Conservation (phyloP, 192 early-diverging fungal species). For the Backusella circina region DNA sequence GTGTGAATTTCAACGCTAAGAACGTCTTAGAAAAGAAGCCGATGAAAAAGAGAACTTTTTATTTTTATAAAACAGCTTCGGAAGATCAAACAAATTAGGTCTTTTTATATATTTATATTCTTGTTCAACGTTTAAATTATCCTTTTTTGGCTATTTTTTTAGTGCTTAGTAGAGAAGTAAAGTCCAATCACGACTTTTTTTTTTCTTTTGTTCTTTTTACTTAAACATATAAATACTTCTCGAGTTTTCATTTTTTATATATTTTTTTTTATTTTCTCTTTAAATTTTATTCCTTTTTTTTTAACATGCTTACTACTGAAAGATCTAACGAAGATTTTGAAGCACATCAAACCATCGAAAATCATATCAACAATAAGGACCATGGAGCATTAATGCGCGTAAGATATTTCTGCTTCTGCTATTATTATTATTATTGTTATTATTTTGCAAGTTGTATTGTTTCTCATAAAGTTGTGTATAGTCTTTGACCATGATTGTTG, state of each 20-base stretch:
- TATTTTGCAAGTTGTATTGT: too few species aligned
- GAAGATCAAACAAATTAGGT: background rate
- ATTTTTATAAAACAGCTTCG: background rate
- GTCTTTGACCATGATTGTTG: constrained; percentile 10
- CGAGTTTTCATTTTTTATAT: background rate
- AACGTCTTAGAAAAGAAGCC: background rate
- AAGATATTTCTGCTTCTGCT: too few species aligned
- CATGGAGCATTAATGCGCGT: constrained; percentile 19
- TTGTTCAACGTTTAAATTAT: background rate
- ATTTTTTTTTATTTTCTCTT: background rate
- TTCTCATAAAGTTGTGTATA: background rate
- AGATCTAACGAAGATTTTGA: background rate
- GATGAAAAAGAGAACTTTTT: background rate
- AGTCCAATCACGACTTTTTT: background rate
- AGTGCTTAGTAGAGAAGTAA: background rate
- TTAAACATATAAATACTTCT: background rate
- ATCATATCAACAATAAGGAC: constrained; percentile 15
- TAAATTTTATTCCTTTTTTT: background rate
- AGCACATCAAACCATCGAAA: background rate
- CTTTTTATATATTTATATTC: background rate
- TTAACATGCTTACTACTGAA: background rate
- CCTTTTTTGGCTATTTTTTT: background rate
- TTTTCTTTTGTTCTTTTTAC: background rate
- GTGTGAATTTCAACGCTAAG: background rate
- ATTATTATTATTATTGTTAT: too few species aligned